These are phyloP conservation scores for Suillus americanus DNA, from an alignment of 768 basidiomycete species.

Conservation along the genomic window DNA sequence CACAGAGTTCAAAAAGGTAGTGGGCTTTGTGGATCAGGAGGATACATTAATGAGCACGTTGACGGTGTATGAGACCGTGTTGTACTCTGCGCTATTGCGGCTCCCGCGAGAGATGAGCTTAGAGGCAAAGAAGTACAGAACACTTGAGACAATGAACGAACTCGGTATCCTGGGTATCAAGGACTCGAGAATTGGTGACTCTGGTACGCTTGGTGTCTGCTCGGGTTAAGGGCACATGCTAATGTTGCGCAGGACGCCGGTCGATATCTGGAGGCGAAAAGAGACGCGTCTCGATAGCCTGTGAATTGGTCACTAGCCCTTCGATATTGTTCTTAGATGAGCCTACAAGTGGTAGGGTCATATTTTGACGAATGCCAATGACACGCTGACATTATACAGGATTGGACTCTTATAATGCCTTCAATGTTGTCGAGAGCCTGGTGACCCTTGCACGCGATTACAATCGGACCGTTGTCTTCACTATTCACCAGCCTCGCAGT, in stretches of 20 bases:
- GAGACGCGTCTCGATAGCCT: conserved; percentile 94
- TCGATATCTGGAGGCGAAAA: conserved; percentile 99
- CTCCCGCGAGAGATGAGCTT: conserved; percentile 93
- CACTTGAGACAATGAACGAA: conserved; percentile 95
- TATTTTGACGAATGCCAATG: neutral
- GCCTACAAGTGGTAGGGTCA: conserved; percentile 78
- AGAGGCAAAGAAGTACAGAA: conserved; percentile 93
- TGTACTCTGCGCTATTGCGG: conserved; percentile 89
- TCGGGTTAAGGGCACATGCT: neutral
- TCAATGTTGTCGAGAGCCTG: conserved; percentile 89
- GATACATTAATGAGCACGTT: conserved; percentile 96
- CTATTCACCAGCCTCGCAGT: conserved; percentile 96
- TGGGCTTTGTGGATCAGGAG: conserved; percentile 98
- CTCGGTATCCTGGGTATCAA: conserved; percentile 90
- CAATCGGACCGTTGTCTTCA: conserved; percentile 94
- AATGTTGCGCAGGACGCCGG: conserved; percentile 51
- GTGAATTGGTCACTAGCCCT: conserved; percentile 96
- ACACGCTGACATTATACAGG: conserved; percentile 46
- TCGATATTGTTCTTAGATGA: conserved; percentile 97
- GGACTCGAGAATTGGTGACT: conserved; percentile 86
- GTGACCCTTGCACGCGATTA: conserved; percentile 84
- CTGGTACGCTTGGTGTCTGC: conserved; percentile 42
- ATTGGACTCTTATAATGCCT: conserved; percentile 93
- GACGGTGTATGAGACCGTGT: conserved; percentile 96
- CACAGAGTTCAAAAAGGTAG: conserved; percentile 77